A percentile compares a stretch with the other conserved stretches of the same genome.
phyloP scores from a whole-genome alignment of 768 basidiomycete genomes.

The Naganishia randhawae region DNA sequence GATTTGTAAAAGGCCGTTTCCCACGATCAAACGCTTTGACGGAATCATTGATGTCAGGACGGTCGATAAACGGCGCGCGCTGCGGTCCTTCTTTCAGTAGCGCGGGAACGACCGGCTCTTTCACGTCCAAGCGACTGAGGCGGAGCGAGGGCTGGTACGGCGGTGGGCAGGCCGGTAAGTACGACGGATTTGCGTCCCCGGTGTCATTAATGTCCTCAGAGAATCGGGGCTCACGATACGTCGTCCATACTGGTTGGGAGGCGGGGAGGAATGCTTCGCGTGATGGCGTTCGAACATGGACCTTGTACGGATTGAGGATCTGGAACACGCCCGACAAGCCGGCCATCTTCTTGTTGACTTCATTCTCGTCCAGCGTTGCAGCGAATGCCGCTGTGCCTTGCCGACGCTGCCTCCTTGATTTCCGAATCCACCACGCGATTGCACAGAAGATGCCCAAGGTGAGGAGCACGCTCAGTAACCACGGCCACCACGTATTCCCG shows the following conservation, averaged over 20 bases:
- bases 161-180: background rate
- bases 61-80: background rate
- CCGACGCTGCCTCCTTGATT: constrained; percentile 34
- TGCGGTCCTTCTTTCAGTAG: background rate
- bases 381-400: constrained; percentile 39
- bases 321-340: constrained; percentile 16
- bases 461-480: constrained; percentile 27
- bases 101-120: background rate
- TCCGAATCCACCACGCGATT: constrained; percentile 35
- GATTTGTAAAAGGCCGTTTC: constrained; percentile 1
- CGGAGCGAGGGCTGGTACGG: background rate
- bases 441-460: constrained; percentile 24
- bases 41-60: background rate
- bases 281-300: background rate
- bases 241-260: background rate
- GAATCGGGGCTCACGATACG: background rate
- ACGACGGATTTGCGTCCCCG: background rate
- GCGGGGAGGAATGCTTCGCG: constrained; percentile 12
- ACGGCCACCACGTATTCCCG: constrained; percentile 30
- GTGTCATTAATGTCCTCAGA: background rate
- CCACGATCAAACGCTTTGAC: constrained; percentile 7
- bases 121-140: background rate
- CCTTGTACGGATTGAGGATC: constrained; percentile 14
- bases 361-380: constrained; percentile 34
- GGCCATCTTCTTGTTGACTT: constrained; percentile 11